Evolutionary conservation across 805 yeast genomes (phyloP), one percentile per base, ranked within the genome.

Genomic region (Saccharomycopsis sp.): DNA sequence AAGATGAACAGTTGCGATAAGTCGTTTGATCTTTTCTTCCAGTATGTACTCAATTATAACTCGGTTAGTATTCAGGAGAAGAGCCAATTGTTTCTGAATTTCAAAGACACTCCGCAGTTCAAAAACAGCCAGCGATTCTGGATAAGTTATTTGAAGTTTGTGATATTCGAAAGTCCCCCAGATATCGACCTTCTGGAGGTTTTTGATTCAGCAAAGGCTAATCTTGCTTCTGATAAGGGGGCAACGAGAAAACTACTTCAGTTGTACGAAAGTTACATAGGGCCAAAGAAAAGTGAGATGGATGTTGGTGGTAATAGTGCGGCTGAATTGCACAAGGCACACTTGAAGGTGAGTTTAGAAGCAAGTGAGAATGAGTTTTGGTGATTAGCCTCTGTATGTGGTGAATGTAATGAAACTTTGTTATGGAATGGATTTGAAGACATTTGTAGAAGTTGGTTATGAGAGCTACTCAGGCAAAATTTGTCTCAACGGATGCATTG

Each of bases 1-100:
- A 29, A 29, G 12, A 29, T 12, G 9, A 29, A 12, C 37, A 29
- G 12, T 12, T 7, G 9, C 5, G 37, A 29, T 12, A 29, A 12
- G 12, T 29, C 37, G 16, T 44, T 62, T 59, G 56, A 62, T 58
- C 44, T 63, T 54, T 54, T 75, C 78, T 29, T 74, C 68, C 40
- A 64, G 71, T 51, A 70, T 64, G 57, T 75, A 71, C 52, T 77
- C 73, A 56, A 67, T 65, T 9, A 69, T 61, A 20, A 76, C 73
- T 50, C 70, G 66, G 12, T 73, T 74, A 57, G 76, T 67, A 55
- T 74, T 67, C 16, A 73, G 64, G 15, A 74, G 65, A 50, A 63
- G 62, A 3, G 68, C 60, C 4, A 72, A 63, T 34, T 69, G 71
- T 12, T 66, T 58, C 18, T 29, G 37, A 29, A 12, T 12, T 29